Evolutionary conservation across 176 grass and related monocot species (phyloP).

Genomic region (Coix lacrymajobi): DNA sequence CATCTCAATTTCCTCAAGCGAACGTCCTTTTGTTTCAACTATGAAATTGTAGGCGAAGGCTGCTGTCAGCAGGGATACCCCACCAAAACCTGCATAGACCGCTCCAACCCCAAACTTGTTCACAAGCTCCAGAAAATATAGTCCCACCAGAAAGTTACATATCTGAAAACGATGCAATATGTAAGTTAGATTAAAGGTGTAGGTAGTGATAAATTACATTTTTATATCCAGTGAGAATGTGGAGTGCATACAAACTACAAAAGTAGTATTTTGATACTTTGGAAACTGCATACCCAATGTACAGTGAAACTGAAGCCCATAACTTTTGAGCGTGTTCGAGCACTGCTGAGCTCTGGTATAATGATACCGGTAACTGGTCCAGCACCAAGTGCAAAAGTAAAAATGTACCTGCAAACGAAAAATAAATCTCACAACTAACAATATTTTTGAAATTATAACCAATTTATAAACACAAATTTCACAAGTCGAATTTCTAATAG

Average conservation of each 20-base stretch:
- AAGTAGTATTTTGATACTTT: not conserved
- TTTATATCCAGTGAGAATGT: constrained; percentile 3
- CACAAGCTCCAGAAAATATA: constrained; percentile 94
- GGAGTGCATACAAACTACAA: not conserved
- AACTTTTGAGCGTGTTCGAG: constrained; percentile 75
- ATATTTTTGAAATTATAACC: not conserved
- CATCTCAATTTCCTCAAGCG: constrained; percentile 94
- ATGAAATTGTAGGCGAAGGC: constrained; percentile 79
- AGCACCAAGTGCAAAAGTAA: constrained; percentile 84
- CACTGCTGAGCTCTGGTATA: constrained; percentile 87
- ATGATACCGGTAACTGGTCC: constrained; percentile 94
- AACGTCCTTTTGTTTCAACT: constrained; percentile 93
- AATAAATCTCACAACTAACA: constrained; percentile 10
- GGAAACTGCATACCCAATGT: constrained; percentile 69
- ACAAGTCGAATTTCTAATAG: not conserved
- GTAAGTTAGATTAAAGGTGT: not conserved
- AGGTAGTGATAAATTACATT: not conserved
- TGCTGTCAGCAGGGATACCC: constrained; percentile 67
- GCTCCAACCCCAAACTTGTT: constrained; percentile 76
- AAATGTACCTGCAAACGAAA: constrained; percentile 83
- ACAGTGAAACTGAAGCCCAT: constrained; percentile 96
- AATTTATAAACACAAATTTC: constrained; percentile 7
- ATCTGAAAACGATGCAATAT: constrained; percentile 48
- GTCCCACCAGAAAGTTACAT: constrained; percentile 86
- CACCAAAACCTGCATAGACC: constrained; percentile 81